Evolutionary conservation across 371 early-diverging fungal genomes (phyloP).

Genomic region (Actinomucor elegans): DNA sequence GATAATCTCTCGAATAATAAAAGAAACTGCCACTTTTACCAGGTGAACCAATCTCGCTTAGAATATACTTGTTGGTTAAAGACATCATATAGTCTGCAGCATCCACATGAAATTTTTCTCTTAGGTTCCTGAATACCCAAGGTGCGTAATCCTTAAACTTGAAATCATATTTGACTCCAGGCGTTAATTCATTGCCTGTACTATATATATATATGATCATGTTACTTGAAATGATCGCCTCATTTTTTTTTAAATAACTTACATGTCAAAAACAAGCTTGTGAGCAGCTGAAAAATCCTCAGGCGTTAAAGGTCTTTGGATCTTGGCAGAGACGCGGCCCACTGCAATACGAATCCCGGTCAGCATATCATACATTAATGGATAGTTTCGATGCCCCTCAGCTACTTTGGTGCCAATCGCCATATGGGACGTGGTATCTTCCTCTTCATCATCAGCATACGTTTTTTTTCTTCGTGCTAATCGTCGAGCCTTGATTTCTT

Average conservation of each 20-base stretch:
- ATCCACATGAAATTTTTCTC: constrained; percentile 88
- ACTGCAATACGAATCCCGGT: constrained; percentile 85
- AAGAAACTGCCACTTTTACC: constrained; percentile 97
- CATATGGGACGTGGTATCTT: constrained; percentile 51
- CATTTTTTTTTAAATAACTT: constrained; percentile 18
- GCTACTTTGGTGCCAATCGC: constrained; percentile 65
- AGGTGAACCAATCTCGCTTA: constrained; percentile 93
- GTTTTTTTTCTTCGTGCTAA: constrained; percentile 22
- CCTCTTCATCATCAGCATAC: constrained; percentile 26
- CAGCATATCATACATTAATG: constrained; percentile 97
- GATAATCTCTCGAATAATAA: constrained; percentile 95
- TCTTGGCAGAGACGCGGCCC: constrained; percentile 82
- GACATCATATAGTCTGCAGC: constrained; percentile 95
- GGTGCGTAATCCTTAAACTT: constrained; percentile 98
- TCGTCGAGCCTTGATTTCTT: constrained; percentile 35
- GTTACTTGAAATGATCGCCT: not conserved
- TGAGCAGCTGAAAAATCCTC: constrained; percentile 87
- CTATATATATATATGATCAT: constrained; percentile 29
- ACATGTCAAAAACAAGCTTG: constrained; percentile 93
- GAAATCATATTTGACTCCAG: constrained; percentile 93
- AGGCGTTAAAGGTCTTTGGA: constrained; percentile 62
- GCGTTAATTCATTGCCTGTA: constrained; percentile 92
- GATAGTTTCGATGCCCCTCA: constrained; percentile 69
- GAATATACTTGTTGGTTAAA: constrained; percentile 92
- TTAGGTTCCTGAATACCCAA: constrained; percentile 91